Evolutionary conservation across 352 stramenopile species (phyloP).

Genomic region (Globisporangium emineosum): DNA sequence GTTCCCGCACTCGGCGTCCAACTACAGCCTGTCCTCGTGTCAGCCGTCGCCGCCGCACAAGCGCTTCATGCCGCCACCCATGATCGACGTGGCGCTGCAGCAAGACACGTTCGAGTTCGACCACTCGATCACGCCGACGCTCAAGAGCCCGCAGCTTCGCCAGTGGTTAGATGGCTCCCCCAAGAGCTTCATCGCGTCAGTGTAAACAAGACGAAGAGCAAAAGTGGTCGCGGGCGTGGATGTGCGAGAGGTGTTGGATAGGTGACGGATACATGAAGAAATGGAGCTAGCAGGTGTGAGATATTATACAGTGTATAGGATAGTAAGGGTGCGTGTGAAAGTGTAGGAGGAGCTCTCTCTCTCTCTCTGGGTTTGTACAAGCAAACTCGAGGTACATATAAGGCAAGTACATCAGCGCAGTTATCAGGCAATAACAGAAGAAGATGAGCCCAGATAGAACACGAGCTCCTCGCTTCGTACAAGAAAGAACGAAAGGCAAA

Average conservation of each 20-base stretch:
- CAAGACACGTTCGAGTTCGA: slow-evolving; percentile 87
- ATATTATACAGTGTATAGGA: slow-evolving; percentile 1
- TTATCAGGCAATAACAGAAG: not conserved
- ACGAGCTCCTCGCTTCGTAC: not conserved
- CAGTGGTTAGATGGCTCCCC: slow-evolving; percentile 84
- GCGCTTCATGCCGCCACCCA: slow-evolving; percentile 53
- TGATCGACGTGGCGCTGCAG: slow-evolving; percentile 76
- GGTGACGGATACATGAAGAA: not conserved
- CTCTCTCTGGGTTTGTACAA: not conserved
- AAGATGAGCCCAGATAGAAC: not conserved
- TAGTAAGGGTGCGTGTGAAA: not conserved
- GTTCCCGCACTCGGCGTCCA: slow-evolving; percentile 59
- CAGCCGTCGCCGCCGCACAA: slow-evolving; percentile 71
- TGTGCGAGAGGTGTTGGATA: not conserved
- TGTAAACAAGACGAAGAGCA: slow-evolving; percentile 33
- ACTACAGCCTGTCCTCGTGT: slow-evolving; percentile 33
- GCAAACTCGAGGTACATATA: not conserved
- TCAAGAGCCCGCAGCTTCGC: slow-evolving; percentile 81
- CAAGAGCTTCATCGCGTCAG: slow-evolving; percentile 78
- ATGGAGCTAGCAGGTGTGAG: not conserved
- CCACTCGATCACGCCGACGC: slow-evolving; percentile 80
- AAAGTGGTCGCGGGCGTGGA: not conserved
- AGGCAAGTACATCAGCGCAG: not conserved
- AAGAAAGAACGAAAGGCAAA: not conserved
- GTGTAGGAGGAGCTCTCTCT: not conserved